These are phyloP conservation scores for Cutaneotrichosporon mucoides DNA, from an alignment of 1,284 basidiomycete genomes.

Conservation along the genomic window DNA sequence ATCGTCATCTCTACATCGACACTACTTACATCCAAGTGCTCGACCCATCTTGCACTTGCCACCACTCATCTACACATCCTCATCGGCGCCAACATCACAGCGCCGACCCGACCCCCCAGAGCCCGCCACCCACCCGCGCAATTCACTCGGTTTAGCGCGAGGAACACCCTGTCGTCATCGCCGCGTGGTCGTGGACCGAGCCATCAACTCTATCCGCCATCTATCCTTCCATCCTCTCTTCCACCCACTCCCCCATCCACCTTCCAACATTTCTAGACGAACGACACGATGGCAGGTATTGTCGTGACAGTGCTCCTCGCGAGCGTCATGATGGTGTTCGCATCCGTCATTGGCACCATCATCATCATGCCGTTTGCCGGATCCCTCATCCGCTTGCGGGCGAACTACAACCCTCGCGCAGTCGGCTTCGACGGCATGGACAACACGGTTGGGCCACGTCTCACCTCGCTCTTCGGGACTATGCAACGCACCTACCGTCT, in stretches of 20 bases:
- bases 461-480: constrained; percentile 55
- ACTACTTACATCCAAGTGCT: too few species aligned
- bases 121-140: too few species aligned
- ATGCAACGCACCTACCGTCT: constrained; percentile 66
- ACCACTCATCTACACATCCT: too few species aligned
- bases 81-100: too few species aligned
- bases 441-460: constrained; percentile 48
- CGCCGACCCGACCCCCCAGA: too few species aligned
- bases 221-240: background rate
- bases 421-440: constrained; percentile 64
- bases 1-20: too few species aligned
- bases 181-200: too few species aligned
- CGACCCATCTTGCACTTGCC: too few species aligned
- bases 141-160: too few species aligned
- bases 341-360: constrained; percentile 39
- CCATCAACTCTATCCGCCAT: background rate
- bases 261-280: background rate
- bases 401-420: constrained; percentile 55
- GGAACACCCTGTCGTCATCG: too few species aligned
- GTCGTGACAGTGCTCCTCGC: constrained; percentile 43
- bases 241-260: background rate
- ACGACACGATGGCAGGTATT: background rate
- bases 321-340: constrained; percentile 37
- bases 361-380: constrained; percentile 49
- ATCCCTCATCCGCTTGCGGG: constrained; percentile 47